Evolutionary conservation across 768 basidiomycete species (phyloP).

Genomic region (Podaxis sp.): DNA sequence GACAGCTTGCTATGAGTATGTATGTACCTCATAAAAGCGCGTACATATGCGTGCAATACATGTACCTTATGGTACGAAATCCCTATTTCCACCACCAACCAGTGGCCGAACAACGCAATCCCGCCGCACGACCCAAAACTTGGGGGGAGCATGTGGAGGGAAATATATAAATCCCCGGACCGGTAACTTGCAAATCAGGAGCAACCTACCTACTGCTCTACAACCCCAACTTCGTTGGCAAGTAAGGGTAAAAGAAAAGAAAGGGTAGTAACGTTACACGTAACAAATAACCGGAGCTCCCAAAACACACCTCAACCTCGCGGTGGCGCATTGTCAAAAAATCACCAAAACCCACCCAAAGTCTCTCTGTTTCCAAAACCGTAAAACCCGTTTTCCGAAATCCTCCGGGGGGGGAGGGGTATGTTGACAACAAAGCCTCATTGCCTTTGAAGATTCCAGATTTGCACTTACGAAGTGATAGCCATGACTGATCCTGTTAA

Average conservation of each 20-base stretch:
- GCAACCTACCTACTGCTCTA: too few relatives aligned
- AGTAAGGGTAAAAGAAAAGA: background rate
- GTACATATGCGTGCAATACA: background rate
- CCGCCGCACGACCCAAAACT: too few relatives aligned
- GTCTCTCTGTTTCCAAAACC: too few relatives aligned
- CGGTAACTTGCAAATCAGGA: background rate
- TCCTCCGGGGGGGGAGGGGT: too few relatives aligned
- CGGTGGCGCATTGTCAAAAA: background rate
- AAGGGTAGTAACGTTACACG: background rate
- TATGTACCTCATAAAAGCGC: background rate
- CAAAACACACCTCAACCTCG: background rate
- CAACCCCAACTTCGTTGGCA: too few relatives aligned
- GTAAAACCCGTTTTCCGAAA: too few relatives aligned
- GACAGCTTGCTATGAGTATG: too few relatives aligned
- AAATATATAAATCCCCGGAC: background rate
- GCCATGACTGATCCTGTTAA: background rate
- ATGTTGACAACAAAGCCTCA: too few relatives aligned
- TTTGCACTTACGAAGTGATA: background rate
- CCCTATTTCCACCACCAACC: background rate
- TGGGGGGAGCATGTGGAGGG: background rate
- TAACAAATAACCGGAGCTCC: background rate
- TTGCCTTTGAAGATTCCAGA: background rate
- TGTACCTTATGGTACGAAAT: background rate
- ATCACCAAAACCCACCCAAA: background rate
- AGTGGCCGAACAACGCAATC: background rate